Evolutionary conservation across 2,329 filamentous ascomycete species (phyloP).

Genomic region (Diaporthe sp.): DNA sequence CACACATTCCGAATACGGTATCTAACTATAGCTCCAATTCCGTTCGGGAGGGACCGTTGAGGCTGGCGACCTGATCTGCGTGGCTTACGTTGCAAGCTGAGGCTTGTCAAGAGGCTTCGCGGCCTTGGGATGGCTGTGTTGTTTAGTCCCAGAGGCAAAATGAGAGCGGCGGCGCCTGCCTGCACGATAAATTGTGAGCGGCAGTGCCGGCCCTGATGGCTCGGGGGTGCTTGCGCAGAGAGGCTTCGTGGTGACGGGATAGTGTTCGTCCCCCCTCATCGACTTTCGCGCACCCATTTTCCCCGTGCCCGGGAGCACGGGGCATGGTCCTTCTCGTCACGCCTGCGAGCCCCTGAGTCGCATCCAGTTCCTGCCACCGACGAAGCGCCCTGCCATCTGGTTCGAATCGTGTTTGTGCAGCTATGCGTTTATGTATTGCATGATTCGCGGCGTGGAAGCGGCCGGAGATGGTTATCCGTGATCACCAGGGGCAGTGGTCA

Average conservation of each 20-base stretch:
- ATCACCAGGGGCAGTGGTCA: not conserved
- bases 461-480: not conserved
- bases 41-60: not conserved
- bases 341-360: slow-evolving; percentile 9
- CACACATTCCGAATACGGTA: not conserved
- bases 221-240: not conserved
- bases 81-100: slow-evolving; percentile 10
- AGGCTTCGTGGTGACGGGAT: not conserved
- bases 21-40: not conserved
- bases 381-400: not conserved
- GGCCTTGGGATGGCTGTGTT: slow-evolving; percentile 28
- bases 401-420: not conserved
- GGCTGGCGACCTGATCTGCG: not conserved
- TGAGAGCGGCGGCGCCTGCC: not conserved
- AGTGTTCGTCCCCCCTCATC: not conserved
- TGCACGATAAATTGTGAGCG: not conserved
- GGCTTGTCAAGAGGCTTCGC: slow-evolving; percentile 7
- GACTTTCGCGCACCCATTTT: not conserved
- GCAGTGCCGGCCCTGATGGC: not conserved
- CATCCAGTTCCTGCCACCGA: not conserved
- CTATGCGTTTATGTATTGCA: not conserved
- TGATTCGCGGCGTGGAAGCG: not conserved
- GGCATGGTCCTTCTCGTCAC: not conserved
- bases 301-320: not conserved
- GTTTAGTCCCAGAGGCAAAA: not conserved